phyloP scores from a whole-genome alignment of 2,329 filamentous ascomycete genomes.

The Cercospora janseana region DNA sequence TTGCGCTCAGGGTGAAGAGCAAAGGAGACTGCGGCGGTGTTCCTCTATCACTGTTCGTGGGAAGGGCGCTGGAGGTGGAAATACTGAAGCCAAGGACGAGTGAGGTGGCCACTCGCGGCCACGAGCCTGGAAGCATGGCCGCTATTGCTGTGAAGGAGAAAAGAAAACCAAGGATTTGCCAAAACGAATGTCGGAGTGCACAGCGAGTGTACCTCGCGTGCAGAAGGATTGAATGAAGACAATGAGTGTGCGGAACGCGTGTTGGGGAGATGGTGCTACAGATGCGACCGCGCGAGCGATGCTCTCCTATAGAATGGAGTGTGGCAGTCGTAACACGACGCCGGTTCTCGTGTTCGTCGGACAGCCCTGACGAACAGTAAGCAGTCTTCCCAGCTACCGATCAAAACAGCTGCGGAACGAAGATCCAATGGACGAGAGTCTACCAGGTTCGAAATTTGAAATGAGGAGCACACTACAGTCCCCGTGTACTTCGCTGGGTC shows the following conservation, averaged over 20 bases:
- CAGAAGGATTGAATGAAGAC: not conserved
- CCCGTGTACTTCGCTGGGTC: no score
- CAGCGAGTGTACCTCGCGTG: conserved; percentile 1
- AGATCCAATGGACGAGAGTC: no score
- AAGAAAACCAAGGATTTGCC: not conserved
- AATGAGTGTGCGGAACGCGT: not conserved
- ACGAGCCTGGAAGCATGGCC: not conserved
- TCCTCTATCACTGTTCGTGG: not conserved
- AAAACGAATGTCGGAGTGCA: no score
- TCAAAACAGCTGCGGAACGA: no score
- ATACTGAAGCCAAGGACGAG: not conserved
- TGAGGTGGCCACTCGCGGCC: not conserved
- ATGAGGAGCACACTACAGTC: no score
- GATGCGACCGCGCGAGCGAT: not conserved
- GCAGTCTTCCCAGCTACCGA: no score
- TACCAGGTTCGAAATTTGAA: no score
- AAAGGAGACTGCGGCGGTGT: not conserved
- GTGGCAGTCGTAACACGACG: not conserved
- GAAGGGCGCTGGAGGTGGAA: not conserved
- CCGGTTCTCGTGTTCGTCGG: not conserved
- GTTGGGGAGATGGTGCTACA: not conserved
- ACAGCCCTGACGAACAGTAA: not conserved
- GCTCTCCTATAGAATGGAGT: not conserved
- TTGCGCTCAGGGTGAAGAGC: not conserved
- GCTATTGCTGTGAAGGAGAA: not conserved